Base-by-base conservation (phyloP, 108 stramenopile genomes). In the Cyclotella choctawhatcheeana region DNA sequence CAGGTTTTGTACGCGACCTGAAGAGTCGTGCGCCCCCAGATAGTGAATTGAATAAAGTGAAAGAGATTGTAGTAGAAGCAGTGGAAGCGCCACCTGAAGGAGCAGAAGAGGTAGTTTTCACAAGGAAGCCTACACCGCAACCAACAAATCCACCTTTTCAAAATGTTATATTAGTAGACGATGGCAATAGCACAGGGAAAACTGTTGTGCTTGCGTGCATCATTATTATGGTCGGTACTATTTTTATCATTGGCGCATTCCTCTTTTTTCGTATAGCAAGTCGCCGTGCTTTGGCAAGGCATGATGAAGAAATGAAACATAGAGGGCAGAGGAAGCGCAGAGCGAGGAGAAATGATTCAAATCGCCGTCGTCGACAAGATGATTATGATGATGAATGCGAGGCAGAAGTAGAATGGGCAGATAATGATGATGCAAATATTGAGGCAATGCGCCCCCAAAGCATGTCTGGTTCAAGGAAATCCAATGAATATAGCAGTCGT, bases 1-100 rank as follows among this genome's bases (percentile, higher is more conserved):
- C 60, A 2, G 16, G 30, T 30, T 76, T 76, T 44, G 51, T 61
- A 3, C 59, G 58, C 43, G 74, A 76, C n/a, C 33, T 76, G n/a
- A 62, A 68, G 56, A 60, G 29, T 37, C 74, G 74, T 20, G 43
- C 32, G 32, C 37, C 60, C 12, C 10, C 54, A 30, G 14, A 4
- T 14, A 68, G 51, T 32, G 29, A 48, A 2, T 60, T 68, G 21
- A 48, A 24, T 27, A 50, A 27, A 29, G 65, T 55, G 27, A 20
- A 50, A 54, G 29, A 35, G 6, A 5, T 37, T 16, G 51, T 30
- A 31, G 60, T 60, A 33, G 25, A 53, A 51, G 58, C 69, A 20
- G 37, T 52, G 35, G 30, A 61, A 14, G 37, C 27, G 24, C 60
- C 60, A 27, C 52, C 54, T 24, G n/a, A 32, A 22, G 64, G 33